Conservation (phyloP, 345 rosid genomes). For the Euphorbia lathyris region DNA sequence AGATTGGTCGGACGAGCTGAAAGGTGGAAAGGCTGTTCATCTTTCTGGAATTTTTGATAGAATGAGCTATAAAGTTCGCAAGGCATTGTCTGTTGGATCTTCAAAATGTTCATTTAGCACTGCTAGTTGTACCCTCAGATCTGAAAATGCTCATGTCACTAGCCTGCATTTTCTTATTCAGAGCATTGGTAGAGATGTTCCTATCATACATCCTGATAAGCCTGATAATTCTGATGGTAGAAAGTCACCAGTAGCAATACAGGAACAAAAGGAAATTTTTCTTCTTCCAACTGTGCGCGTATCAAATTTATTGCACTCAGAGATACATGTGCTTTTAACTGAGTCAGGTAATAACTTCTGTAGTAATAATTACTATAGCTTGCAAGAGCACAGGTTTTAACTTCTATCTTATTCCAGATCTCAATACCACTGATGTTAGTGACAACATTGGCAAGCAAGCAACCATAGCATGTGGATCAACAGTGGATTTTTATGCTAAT, state of each 20-base stretch:
- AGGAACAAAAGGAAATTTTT: constrained; percentile 82
- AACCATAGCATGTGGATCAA: constrained; percentile 65
- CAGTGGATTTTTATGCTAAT: constrained; percentile 74
- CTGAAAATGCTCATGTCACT: constrained; percentile 36
- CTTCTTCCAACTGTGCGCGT: constrained; percentile 84
- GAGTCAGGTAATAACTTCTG: constrained; percentile 58
- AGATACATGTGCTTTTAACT: constrained; percentile 61
- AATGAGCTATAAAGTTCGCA: constrained; percentile 70
- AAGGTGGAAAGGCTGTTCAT: constrained; percentile 85
- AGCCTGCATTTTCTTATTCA: constrained; percentile 82
- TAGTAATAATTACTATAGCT: constrained; percentile 12
- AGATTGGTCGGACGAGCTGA: constrained; percentile 85
- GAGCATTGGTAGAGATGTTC: constrained; percentile 64
- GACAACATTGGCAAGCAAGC: constrained; percentile 66
- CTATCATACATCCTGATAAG: constrained; percentile 58
- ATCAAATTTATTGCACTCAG: constrained; percentile 64
- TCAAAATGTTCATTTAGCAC: constrained; percentile 65
- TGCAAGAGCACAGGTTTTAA: constrained; percentile 14
- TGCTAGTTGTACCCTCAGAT: constrained; percentile 56
- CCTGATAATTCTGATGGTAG: constrained; percentile 39
- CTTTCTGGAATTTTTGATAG: constrained; percentile 83
- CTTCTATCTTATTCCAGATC: constrained; percentile 49
- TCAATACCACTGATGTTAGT: constrained; percentile 26
- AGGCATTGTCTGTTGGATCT: constrained; percentile 58
- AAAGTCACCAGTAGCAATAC: constrained; percentile 54